Percentiles rank a stretch among this genome's conserved stretches.
Evolutionary conservation across 83 land plant species (phyloP).

Genomic region (Isoetes engelmannii): DNA sequence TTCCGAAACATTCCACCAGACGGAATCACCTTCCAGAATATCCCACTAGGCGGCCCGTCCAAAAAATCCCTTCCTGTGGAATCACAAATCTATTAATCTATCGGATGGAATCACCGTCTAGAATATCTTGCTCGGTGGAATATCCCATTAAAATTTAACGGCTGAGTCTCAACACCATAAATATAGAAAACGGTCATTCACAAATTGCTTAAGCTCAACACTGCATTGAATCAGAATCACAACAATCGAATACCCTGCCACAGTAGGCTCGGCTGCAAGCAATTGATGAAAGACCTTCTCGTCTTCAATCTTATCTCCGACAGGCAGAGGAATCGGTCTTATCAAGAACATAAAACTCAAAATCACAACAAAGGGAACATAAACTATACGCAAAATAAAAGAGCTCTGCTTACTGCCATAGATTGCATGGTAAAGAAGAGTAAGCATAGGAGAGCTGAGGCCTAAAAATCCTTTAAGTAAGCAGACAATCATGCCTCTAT

Average conservation of each 20-base stretch:
- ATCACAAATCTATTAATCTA: too few species aligned
- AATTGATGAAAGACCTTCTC: not conserved
- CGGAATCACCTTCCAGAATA: too few species aligned
- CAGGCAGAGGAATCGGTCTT: not conserved
- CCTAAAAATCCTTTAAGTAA: constrained; percentile 5
- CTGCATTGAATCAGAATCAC: not conserved
- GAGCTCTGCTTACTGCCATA: constrained; percentile 4
- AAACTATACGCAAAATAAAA: not conserved
- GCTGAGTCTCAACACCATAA: not conserved
- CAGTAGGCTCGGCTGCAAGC: not conserved
- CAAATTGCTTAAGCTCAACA: not conserved
- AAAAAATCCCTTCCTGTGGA: too few species aligned
- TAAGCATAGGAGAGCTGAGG: not conserved
- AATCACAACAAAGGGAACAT: not conserved
- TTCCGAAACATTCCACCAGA: too few species aligned
- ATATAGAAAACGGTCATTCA: not conserved
- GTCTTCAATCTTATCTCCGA: constrained; percentile 3
- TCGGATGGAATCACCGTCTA: too few species aligned
- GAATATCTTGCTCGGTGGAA: too few species aligned
- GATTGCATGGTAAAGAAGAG: not conserved
- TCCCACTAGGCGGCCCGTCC: too few species aligned
- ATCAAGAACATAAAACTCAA: constrained; percentile 6
- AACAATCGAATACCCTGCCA: not conserved
- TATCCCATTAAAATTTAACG: too few species aligned
- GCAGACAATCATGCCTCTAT: constrained; percentile 1